Percentiles rank a stretch among this genome's conserved stretches.
Conservation (phyloP, 78 protist genomes). For the Dictyostelium citrinum region DNA sequence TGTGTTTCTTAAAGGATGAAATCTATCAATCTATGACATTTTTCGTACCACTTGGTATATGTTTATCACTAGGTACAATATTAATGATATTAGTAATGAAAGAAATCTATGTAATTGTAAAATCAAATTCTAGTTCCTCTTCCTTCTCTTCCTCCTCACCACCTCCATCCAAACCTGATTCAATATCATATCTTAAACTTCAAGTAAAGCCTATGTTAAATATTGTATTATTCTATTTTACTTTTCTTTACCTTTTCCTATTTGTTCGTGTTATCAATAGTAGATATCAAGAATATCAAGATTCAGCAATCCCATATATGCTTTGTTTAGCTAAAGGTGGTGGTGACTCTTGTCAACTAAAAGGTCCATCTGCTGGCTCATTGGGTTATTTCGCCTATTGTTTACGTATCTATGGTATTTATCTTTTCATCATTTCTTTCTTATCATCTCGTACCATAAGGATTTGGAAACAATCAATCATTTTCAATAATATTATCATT, state of each 20-base stretch:
- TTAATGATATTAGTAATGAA: neutral
- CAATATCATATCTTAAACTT: neutral
- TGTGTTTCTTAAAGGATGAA: conserved; percentile 17
- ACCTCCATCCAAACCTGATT: neutral
- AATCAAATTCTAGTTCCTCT: neutral
- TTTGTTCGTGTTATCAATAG: conserved; percentile 13
- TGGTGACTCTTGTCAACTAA: neutral
- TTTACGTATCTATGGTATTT: conserved; percentile 24
- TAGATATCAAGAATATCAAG: neutral
- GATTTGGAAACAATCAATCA: conserved; percentile 34
- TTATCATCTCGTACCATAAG: neutral
- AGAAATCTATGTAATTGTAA: conserved; percentile 28
- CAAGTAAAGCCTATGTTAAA: conserved; percentile 36
- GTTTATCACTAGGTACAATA: neutral
- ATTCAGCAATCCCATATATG: neutral
- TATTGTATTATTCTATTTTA: conserved; percentile 12
- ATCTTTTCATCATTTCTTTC: conserved; percentile 32
- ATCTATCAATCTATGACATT: conserved; percentile 2
- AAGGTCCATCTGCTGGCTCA: conserved; percentile 19
- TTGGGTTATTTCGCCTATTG: conserved; percentile 24
- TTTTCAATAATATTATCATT: neutral
- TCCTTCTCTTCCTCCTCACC: neutral
- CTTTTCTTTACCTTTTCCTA: conserved; percentile 26
- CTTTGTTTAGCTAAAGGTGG: neutral
- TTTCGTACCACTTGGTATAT: conserved; percentile 31